phyloP scores from a whole-genome alignment of 2,329 filamentous ascomycete species.

The Colletotrichum cuscutae region DNA sequence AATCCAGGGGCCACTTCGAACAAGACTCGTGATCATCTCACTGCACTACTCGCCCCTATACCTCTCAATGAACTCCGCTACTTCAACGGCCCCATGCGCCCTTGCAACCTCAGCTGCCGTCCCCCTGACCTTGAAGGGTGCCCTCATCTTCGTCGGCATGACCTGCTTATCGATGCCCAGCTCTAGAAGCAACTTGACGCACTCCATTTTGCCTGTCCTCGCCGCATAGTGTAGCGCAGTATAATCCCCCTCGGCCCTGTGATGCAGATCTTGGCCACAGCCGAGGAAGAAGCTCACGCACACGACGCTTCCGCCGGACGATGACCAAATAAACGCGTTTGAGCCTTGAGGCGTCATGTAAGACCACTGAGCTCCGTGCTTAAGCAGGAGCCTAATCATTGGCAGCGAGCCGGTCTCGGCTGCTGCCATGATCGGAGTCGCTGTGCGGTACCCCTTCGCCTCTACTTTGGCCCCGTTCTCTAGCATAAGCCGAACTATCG shows the following conservation, averaged over 20 bases:
- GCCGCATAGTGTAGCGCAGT: constrained; percentile 27
- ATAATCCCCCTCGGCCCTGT: constrained; percentile 1
- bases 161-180: constrained; percentile 20
- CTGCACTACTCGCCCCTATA: neutral
- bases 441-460: neutral
- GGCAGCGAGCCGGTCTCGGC: constrained; percentile 2
- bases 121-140: constrained; percentile 10
- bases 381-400: constrained; percentile 12
- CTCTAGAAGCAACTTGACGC: constrained; percentile 27
- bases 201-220: neutral
- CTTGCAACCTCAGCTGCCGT: constrained; percentile 25
- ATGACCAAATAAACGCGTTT: constrained; percentile 9
- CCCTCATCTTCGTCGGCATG: neutral
- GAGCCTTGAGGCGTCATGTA: constrained; percentile 13
- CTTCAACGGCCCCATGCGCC: constrained; percentile 3
- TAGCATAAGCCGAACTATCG: constrained; percentile 18
- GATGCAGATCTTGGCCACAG: constrained; percentile 1
- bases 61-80: constrained; percentile 11
- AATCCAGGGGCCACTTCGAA: neutral
- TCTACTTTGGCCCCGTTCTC: constrained; percentile 1
- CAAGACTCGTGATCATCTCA: neutral
- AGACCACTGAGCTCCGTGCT: constrained; percentile 2
- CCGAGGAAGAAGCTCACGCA: constrained; percentile 16
- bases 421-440: constrained; percentile 13
- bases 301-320: neutral